A percentile compares a stretch with the other conserved stretches of the same genome.
Evolutionary conservation across 2,329 filamentous ascomycete genomes (phyloP).

Genomic region (Fusarium fujikuroi): DNA sequence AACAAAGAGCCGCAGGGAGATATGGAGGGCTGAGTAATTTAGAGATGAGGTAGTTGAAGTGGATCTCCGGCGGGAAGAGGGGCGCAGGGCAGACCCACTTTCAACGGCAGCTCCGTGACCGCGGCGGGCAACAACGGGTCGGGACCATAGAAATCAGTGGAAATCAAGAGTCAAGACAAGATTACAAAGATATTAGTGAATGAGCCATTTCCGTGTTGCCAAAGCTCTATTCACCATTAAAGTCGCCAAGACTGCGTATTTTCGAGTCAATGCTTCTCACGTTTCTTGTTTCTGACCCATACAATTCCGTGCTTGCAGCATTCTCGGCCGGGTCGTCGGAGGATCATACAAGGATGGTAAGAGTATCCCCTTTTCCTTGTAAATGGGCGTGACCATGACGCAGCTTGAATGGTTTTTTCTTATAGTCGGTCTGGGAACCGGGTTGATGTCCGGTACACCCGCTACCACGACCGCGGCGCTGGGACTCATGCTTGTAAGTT

Average conservation of each 20-base stretch:
- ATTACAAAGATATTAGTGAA: background rate
- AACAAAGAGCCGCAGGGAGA: slow-evolving; percentile 10
- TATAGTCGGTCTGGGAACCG: background rate
- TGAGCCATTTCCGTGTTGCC: background rate
- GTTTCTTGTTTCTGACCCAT: slow-evolving; percentile 1
- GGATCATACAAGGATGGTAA: background rate
- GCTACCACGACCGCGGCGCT: slow-evolving; percentile 23
- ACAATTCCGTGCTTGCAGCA: background rate
- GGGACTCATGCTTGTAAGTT: slow-evolving; percentile 11
- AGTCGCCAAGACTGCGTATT: background rate
- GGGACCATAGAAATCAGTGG: slow-evolving; percentile 3
- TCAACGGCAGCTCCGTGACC: slow-evolving; percentile 37
- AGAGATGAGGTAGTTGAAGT: background rate
- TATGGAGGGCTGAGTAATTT: background rate
- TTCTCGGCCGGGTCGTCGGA: slow-evolving; percentile 8
- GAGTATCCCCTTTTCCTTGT: background rate
- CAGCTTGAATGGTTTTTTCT: background rate
- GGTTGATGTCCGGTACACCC: slow-evolving; percentile 8
- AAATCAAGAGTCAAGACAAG: background rate
- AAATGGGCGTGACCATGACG: background rate
- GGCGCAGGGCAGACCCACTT: slow-evolving; percentile 21
- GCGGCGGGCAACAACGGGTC: slow-evolving; percentile 34
- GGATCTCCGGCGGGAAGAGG: slow-evolving; percentile 20
- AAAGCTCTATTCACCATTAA: background rate
- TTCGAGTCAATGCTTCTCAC: background rate